Percentiles rank a stretch among this genome's conserved stretches.
Evolutionary conservation across 176 grass and related monocot genomes (phyloP).

Genomic region (Hsuehochloa calcarea): DNA sequence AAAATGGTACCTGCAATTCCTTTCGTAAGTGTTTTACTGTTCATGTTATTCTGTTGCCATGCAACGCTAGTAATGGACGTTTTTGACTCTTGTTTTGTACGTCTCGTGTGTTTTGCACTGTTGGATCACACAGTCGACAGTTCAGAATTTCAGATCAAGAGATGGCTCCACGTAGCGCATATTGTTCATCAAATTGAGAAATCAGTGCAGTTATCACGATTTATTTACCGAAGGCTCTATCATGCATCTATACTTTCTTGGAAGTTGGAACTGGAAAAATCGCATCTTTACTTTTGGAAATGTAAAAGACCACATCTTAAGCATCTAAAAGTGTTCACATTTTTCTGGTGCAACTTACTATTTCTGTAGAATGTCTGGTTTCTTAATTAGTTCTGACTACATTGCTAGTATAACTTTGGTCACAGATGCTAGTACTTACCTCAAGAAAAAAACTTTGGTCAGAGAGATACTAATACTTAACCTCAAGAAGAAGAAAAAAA

Average conservation of each 20-base stretch:
- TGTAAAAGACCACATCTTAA: not conserved
- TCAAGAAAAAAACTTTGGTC: too few species aligned
- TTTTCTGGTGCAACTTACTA: not conserved
- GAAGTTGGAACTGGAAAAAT: not conserved
- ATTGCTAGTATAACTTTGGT: not conserved
- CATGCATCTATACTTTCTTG: not conserved
- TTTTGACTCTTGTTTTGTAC: not conserved
- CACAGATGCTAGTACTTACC: too few species aligned
- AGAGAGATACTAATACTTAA: too few species aligned
- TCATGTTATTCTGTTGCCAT: not conserved
- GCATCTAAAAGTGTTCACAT: not conserved
- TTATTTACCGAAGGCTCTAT: not conserved
- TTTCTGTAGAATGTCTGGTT: not conserved
- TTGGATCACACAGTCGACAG: not conserved
- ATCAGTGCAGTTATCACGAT: not conserved
- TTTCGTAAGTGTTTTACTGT: not conserved
- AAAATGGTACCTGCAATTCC: not conserved
- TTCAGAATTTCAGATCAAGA: not conserved
- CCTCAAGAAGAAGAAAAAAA: too few species aligned
- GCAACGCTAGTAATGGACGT: not conserved
- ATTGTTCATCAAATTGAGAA: not conserved
- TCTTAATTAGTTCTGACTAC: not conserved
- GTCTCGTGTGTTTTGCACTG: not conserved
- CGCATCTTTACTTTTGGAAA: not conserved
- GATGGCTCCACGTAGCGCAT: not conserved